phyloP scores from a whole-genome alignment of 768 basidiomycete genomes.

The Guyanaporus albipodus region DNA sequence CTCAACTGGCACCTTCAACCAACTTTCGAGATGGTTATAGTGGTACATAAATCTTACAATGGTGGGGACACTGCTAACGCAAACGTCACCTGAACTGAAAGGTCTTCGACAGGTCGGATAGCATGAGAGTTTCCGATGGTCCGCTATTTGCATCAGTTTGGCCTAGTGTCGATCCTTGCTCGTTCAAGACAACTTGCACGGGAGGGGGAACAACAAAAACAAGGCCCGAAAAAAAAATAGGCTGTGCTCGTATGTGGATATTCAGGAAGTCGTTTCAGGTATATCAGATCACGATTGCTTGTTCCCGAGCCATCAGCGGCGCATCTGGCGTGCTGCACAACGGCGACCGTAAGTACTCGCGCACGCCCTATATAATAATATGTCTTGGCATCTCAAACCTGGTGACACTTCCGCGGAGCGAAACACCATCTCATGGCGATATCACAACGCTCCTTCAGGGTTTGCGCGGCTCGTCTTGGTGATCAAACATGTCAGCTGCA shows the following conservation, averaged over 20 bases:
- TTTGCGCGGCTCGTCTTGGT: not conserved
- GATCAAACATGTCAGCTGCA: constrained; percentile 5
- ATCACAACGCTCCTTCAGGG: not conserved
- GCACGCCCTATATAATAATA: not conserved
- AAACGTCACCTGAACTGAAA: too few relatives aligned
- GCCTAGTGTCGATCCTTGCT: constrained; percentile 13
- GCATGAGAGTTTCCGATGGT: too few relatives aligned
- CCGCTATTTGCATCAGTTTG: constrained; percentile 21
- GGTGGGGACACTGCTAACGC: too few relatives aligned
- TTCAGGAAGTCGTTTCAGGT: constrained; percentile 11
- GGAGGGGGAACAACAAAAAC: not conserved
- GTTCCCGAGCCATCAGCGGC: constrained; percentile 5
- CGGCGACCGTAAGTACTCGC: not conserved
- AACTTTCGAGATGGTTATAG: too few relatives aligned
- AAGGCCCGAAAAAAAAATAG: not conserved
- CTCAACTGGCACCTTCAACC: too few relatives aligned
- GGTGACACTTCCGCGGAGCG: not conserved
- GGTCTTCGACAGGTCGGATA: too few relatives aligned
- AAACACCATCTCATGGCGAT: constrained; percentile 10
- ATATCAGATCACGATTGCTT: constrained; percentile 1
- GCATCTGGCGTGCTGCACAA: not conserved
- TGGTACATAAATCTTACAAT: too few relatives aligned
- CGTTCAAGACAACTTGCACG: too few relatives aligned
- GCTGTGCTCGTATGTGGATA: constrained; percentile 1
- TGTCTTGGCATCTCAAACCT: not conserved